phyloP scores from a whole-genome alignment of 192 early-diverging fungal species.

The Mortierella alpina region DNA sequence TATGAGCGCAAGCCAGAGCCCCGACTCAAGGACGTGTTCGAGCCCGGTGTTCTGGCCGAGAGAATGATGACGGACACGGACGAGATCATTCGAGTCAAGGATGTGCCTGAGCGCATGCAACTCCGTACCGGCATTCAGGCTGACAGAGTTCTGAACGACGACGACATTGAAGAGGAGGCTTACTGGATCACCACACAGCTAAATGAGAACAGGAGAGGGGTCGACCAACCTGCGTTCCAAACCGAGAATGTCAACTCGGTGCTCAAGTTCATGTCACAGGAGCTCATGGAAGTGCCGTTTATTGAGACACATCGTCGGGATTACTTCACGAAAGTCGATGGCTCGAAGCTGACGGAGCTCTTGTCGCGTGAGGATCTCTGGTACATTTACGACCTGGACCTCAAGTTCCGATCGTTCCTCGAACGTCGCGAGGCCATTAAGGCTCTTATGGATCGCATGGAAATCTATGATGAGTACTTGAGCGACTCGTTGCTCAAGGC shows the following conservation, averaged over 20 bases:
- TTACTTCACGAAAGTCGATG: constrained; percentile 70
- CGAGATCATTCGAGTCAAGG: constrained; percentile 85
- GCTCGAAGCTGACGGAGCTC: constrained; percentile 60
- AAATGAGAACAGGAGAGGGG: constrained; percentile 32
- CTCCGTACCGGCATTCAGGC: constrained; percentile 65
- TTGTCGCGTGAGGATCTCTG: constrained; percentile 82
- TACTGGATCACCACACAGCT: constrained; percentile 63
- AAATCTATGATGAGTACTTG: constrained; percentile 60
- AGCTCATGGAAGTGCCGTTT: constrained; percentile 93
- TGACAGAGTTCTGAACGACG: constrained; percentile 57
- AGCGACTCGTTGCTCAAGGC: constrained; percentile 61
- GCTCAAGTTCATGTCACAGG: constrained; percentile 62
- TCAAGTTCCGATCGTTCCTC: constrained; percentile 78
- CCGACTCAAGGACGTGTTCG: constrained; percentile 72
- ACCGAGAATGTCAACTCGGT: constrained; percentile 42
- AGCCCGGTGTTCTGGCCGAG: constrained; percentile 88
- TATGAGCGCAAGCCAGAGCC: constrained; percentile 62
- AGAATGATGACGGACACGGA: constrained; percentile 94
- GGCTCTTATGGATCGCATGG: constrained; percentile 62
- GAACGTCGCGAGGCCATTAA: constrained; percentile 66
- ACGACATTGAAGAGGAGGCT: constrained; percentile 74
- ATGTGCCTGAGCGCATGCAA: constrained; percentile 95
- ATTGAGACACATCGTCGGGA: constrained; percentile 89
- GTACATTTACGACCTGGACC: constrained; percentile 89
- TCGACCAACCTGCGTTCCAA: constrained; percentile 29